Evolutionary conservation across 2,329 filamentous ascomycete species (phyloP), one percentile per base, ranked within the genome.

Genomic region (Venturia pyrina): DNA sequence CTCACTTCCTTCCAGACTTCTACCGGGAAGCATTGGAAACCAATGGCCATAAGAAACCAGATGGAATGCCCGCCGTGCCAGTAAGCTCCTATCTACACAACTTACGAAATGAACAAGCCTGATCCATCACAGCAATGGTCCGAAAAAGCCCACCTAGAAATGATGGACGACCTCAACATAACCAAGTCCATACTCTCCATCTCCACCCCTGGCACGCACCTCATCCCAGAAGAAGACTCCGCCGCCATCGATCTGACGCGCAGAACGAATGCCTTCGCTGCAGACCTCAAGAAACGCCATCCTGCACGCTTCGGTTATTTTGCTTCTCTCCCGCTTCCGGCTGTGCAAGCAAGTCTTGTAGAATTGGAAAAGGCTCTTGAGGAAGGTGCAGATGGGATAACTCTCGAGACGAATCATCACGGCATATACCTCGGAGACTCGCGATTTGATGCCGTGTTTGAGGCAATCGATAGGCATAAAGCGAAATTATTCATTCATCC

Each of bases 401-500:
- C 77, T 0, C 69, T 85, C 5, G 68, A 82, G 70, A 82, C 83
- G 1, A 86, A 85, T 66, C 77, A 77, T 32, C 78, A 83, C 60
- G 83, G 83, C 6, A 69, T 77, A 15, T 85, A 85, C 69, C 71
- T 84, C 0, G 83, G 83, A 3, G 78, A 82, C 67, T 67, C 72
- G 0, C 69, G 68, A 1, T 75, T 85, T 37, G 77, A 79, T 28
- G 72, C 74, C 0, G 74, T 85, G 15, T 85, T 82, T 68, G 75
- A 78, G 1, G 79, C 77, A 44, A 71, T 86, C 34, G 79, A 84
- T 65, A 69, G 72, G 2, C 71, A 80, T 1, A 74, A 79, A 4
- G 80, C 80, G 0, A 79, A 76, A 1, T 74, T 84, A 0, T 85
- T 86, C 70, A 79, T 85, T 59, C 83, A 86, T 65, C 83, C 82